A percentile compares a stretch with the other conserved stretches of the same genome.
These are phyloP conservation scores for Fusarium zealandicum DNA, from an alignment of 2,329 filamentous ascomycete species.

Conservation along the genomic window DNA sequence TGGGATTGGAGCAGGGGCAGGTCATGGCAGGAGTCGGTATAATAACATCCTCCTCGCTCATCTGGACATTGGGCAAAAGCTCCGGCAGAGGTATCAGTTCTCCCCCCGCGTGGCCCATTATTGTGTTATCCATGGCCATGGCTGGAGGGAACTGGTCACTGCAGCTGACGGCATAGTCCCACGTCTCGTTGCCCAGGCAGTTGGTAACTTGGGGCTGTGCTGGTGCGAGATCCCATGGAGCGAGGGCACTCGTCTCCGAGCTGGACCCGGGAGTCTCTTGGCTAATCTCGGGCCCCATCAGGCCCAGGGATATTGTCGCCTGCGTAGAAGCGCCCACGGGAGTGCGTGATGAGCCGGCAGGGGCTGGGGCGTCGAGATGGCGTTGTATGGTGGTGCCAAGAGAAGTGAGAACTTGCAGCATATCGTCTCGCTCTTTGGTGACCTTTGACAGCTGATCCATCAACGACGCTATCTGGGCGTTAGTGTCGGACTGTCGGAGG, in stretches of 20 bases:
- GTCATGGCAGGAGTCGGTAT: neutral
- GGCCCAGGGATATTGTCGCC: neutral
- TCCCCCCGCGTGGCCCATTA: constrained; percentile 1
- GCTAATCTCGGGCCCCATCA: neutral
- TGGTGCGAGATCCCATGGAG: constrained; percentile 4
- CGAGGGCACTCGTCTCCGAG: constrained; percentile 15
- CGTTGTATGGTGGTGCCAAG: constrained; percentile 29
- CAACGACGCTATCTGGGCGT: constrained; percentile 32
- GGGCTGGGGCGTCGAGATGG: constrained; percentile 14
- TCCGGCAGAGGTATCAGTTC: constrained; percentile 1
- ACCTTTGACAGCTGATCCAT: constrained; percentile 40
- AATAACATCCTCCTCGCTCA: constrained; percentile 13
- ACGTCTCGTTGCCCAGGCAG: constrained; percentile 14
- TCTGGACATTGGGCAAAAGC: constrained; percentile 3
- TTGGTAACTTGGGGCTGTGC: constrained; percentile 1
- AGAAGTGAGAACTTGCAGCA: constrained; percentile 22
- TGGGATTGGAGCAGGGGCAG: constrained; percentile 22
- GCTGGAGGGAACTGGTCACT: constrained; percentile 6
- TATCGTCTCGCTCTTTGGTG: constrained; percentile 37
- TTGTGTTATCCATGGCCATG: constrained; percentile 15
- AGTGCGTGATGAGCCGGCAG: neutral
- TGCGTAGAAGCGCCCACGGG: neutral
- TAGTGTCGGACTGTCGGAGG: constrained; percentile 37
- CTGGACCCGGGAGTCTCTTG: neutral
- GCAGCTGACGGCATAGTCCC: constrained; percentile 6